phyloP scores from a whole-genome alignment of 352 stramenopile species.

The Blastocystis sp. region DNA sequence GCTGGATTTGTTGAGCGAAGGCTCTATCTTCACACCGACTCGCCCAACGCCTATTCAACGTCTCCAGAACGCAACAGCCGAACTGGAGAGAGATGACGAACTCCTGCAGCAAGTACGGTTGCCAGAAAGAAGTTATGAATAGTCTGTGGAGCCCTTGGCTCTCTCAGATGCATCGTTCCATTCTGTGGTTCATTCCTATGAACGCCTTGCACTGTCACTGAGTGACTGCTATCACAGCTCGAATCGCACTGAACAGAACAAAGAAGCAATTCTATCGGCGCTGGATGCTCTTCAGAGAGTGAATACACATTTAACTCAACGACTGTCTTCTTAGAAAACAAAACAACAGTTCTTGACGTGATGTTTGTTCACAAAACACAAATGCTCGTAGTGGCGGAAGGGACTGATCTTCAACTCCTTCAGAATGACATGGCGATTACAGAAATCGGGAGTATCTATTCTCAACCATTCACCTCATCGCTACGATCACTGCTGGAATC shows the following conservation, averaged over 20 bases:
- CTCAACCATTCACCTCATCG: background rate
- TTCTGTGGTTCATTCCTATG: constrained; percentile 8
- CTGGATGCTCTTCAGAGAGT: background rate
- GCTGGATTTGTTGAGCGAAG: background rate
- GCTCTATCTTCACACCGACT: background rate
- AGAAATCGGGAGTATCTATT: constrained; percentile 47
- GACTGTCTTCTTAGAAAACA: constrained; percentile 17
- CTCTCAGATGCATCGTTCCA: background rate
- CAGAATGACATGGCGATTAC: constrained; percentile 1
- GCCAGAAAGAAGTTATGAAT: background rate
- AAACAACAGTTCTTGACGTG: constrained; percentile 34
- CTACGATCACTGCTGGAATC: background rate
- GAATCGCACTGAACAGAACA: background rate
- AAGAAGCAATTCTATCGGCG: background rate
- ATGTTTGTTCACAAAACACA: constrained; percentile 56
- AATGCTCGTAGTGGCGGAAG: constrained; percentile 1
- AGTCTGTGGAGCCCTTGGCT: background rate
- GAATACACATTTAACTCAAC: background rate
- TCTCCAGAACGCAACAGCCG: background rate
- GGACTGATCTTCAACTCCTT: background rate
- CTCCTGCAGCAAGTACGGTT: background rate
- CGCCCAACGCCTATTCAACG: background rate
- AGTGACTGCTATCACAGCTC: background rate
- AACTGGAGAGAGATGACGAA: background rate
- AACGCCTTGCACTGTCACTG: background rate